A percentile compares a stretch with the other conserved stretches of the same genome.
Conservation (phyloP, 2,329 filamentous ascomycete genomes). For the Claviceps sp. region DNA sequence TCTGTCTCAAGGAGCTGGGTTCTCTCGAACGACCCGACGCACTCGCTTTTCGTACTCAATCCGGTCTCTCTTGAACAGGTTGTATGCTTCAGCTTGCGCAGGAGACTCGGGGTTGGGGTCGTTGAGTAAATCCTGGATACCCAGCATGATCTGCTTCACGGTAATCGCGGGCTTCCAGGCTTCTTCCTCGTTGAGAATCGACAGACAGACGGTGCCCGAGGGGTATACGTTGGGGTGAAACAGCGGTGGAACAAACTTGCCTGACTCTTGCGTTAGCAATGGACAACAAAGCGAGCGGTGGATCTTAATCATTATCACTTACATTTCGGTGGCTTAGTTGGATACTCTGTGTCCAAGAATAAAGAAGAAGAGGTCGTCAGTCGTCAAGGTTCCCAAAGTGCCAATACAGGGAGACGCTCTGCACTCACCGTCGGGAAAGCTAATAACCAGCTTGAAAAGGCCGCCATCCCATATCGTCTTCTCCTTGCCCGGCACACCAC, state of each 20-base stretch:
- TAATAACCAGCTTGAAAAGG: slow-evolving; percentile 84
- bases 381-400: background rate
- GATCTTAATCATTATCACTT: slow-evolving; percentile 24
- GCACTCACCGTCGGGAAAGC: slow-evolving; percentile 76
- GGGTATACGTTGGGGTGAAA: slow-evolving; percentile 99
- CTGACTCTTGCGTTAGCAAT: slow-evolving; percentile 29
- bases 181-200: slow-evolving; percentile 95
- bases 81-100: slow-evolving; percentile 94
- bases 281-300: background rate
- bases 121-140: slow-evolving; percentile 89
- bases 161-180: slow-evolving; percentile 98
- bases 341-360: slow-evolving; percentile 56
- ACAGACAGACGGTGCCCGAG: slow-evolving; percentile 92
- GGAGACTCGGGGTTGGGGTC: slow-evolving; percentile 96
- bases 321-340: slow-evolving; percentile 98
- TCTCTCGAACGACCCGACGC: slow-evolving; percentile 74
- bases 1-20: slow-evolving; percentile 53
- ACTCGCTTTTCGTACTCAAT: slow-evolving; percentile 81
- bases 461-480: slow-evolving; percentile 98
- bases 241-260: slow-evolving; percentile 90
- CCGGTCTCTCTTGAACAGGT: slow-evolving; percentile 85
- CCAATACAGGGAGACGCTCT: slow-evolving; percentile 2
- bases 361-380: background rate
- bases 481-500: slow-evolving; percentile 87
- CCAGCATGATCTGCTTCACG: slow-evolving; percentile 91